Evolutionary conservation across 2,329 filamentous ascomycete species (phyloP).

Genomic region (Phialophora expanda): DNA sequence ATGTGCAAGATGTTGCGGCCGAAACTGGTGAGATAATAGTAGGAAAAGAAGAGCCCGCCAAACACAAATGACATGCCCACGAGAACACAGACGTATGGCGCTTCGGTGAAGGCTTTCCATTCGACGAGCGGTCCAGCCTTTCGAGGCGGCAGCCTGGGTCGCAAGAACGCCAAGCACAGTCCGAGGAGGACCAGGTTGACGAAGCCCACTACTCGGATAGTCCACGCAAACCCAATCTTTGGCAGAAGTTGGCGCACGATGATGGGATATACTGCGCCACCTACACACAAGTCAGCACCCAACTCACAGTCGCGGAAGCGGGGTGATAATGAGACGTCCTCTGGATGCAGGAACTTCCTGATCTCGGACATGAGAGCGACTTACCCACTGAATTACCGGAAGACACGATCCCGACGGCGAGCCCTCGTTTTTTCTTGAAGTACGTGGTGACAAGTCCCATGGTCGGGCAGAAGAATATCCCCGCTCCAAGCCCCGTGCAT

Average conservation of each 20-base stretch:
- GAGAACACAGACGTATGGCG: slow-evolving; percentile 51
- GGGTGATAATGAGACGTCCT: background rate
- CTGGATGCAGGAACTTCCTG: background rate
- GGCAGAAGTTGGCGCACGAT: slow-evolving; percentile 63
- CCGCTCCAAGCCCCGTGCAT: slow-evolving; percentile 61
- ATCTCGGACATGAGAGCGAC: background rate
- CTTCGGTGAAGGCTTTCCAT: slow-evolving; percentile 57
- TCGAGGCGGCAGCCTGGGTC: slow-evolving; percentile 56
- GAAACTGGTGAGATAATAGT: slow-evolving; percentile 34
- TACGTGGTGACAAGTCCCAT: slow-evolving; percentile 64
- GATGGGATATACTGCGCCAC: slow-evolving; percentile 68
- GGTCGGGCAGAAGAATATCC: slow-evolving; percentile 61
- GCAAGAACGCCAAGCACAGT: slow-evolving; percentile 49
- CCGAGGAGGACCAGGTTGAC: slow-evolving; percentile 59
- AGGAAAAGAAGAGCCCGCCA: slow-evolving; percentile 35
- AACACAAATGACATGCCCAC: slow-evolving; percentile 34
- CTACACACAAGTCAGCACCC: slow-evolving; percentile 48
- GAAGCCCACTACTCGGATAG: slow-evolving; percentile 66
- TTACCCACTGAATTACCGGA: slow-evolving; percentile 56
- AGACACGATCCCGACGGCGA: slow-evolving; percentile 65
- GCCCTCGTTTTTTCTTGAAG: slow-evolving; percentile 62
- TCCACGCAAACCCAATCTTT: slow-evolving; percentile 67
- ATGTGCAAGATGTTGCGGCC: slow-evolving; percentile 52
- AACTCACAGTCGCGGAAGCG: background rate
- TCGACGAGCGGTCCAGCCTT: slow-evolving; percentile 60